These are phyloP conservation scores for Santalum album DNA, from an alignment of 164 flowering plant genomes.

Conservation along the genomic window DNA sequence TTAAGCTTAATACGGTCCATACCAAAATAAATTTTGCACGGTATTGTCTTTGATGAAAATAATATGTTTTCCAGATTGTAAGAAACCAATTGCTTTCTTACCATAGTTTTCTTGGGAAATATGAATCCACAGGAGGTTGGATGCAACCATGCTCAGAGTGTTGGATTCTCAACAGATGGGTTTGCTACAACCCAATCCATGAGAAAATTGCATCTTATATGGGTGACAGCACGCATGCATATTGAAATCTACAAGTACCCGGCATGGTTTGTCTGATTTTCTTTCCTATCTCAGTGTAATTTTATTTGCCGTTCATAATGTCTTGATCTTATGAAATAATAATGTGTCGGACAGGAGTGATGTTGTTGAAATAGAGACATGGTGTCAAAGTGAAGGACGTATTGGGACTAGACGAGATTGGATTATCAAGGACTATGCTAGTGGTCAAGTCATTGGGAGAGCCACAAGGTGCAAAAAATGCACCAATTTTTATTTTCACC, in stretches of 20 bases:
- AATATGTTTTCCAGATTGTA: too few species aligned
- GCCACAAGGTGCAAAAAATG: constrained; percentile 70
- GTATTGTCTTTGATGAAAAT: too few species aligned
- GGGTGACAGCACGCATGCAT: constrained; percentile 99
- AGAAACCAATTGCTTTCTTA: too few species aligned
- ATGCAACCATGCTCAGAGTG: constrained; percentile 92
- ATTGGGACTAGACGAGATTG: constrained; percentile 95
- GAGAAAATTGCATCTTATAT: constrained; percentile 91
- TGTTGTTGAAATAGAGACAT: constrained; percentile 94
- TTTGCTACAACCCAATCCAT: constrained; percentile 85
- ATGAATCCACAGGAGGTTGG: constrained; percentile 60
- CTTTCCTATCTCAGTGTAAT: neutral
- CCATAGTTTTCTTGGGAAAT: too few species aligned
- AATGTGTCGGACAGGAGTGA: constrained; percentile 58
- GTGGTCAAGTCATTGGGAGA: constrained; percentile 82
- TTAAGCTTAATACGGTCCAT: too few species aligned
- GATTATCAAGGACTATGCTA: constrained; percentile 80
- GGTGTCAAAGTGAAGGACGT: constrained; percentile 94
- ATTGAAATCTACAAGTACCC: constrained; percentile 95
- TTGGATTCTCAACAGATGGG: constrained; percentile 95
- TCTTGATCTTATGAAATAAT: neutral
- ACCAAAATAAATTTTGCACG: too few species aligned
- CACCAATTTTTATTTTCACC: neutral
- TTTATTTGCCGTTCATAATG: neutral
- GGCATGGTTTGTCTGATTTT: constrained; percentile 55